Percentiles rank a stretch among this genome's conserved stretches.
These are phyloP conservation scores for Saturnispora zaruensis DNA, from an alignment of 805 yeast genomes.

Conservation along the genomic window DNA sequence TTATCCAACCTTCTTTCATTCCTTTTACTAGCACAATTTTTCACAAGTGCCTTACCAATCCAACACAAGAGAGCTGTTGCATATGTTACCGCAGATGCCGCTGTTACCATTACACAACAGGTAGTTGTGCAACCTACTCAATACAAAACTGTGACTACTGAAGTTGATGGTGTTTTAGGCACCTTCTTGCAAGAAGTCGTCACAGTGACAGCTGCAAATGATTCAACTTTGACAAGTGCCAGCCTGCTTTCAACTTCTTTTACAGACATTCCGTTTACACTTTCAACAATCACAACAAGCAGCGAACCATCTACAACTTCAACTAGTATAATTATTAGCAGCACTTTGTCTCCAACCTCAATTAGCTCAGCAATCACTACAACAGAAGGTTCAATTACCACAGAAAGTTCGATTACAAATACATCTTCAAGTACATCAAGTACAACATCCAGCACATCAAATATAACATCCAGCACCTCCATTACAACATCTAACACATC, in stretches of 20 bases:
- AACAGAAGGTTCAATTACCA: not conserved
- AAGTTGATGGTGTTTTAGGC: constrained; percentile 15
- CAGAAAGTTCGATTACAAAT: not conserved
- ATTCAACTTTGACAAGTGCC: constrained; percentile 1
- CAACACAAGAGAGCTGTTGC: constrained; percentile 21
- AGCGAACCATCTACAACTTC: not conserved
- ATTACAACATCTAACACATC: not conserved
- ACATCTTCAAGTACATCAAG: constrained; percentile 11
- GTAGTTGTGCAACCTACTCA: constrained; percentile 15
- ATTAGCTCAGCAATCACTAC: not conserved
- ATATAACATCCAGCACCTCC: not conserved
- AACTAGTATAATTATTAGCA: not conserved
- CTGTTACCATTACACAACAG: constrained; percentile 21
- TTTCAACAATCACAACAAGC: not conserved
- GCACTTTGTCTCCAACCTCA: constrained; percentile 3
- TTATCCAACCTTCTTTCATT: not conserved
- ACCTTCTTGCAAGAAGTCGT: constrained; percentile 19
- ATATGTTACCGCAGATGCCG: constrained; percentile 9
- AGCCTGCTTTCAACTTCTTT: not conserved
- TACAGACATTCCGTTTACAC: not conserved
- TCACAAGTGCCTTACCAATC: constrained; percentile 7
- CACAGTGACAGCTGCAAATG: constrained; percentile 18
- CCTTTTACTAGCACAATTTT: not conserved
- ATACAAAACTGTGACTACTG: constrained; percentile 17
- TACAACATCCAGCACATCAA: not conserved